A percentile compares a stretch with the other conserved stretches of the same genome.
phyloP scores from a whole-genome alignment of 257 asterid species.

The Scutellaria minor region DNA sequence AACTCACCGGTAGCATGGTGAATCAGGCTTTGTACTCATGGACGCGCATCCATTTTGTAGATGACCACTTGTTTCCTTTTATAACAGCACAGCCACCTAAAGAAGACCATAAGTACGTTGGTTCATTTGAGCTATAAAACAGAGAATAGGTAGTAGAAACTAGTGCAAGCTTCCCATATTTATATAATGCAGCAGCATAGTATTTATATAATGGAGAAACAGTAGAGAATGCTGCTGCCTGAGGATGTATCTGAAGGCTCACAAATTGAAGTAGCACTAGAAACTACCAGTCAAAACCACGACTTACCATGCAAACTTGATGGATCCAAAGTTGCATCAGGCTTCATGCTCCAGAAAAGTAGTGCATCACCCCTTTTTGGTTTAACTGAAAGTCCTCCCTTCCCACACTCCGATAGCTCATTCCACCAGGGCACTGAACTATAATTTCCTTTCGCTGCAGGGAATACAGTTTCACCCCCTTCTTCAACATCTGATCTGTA shows the following conservation, averaged over 20 bases:
- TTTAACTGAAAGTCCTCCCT: slow-evolving; percentile 85
- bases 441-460: slow-evolving; percentile 83
- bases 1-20: slow-evolving; percentile 46
- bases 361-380: slow-evolving; percentile 97
- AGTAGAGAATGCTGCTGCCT: slow-evolving; percentile 15
- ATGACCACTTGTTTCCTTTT: slow-evolving; percentile 96
- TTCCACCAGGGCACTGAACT: slow-evolving; percentile 94
- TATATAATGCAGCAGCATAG: slow-evolving; percentile 11
- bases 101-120: slow-evolving; percentile 35
- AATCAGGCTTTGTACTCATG: slow-evolving; percentile 69
- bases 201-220: neutral
- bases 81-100: slow-evolving; percentile 91
- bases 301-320: slow-evolving; percentile 96
- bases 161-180: neutral
- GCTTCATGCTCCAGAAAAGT: slow-evolving; percentile 99
- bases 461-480: slow-evolving; percentile 99
- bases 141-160: neutral
- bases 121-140: slow-evolving; percentile 3
- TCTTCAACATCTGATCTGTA: slow-evolving; percentile 98
- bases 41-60: slow-evolving; percentile 94
- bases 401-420: slow-evolving; percentile 96
- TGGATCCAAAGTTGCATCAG: slow-evolving; percentile 85
- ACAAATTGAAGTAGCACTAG: slow-evolving; percentile 12
- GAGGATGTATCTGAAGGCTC: slow-evolving; percentile 14
- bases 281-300: slow-evolving; percentile 30